Base-by-base conservation (phyloP, 306 rosid species). In the Oxytropis ochrocephala region DNA sequence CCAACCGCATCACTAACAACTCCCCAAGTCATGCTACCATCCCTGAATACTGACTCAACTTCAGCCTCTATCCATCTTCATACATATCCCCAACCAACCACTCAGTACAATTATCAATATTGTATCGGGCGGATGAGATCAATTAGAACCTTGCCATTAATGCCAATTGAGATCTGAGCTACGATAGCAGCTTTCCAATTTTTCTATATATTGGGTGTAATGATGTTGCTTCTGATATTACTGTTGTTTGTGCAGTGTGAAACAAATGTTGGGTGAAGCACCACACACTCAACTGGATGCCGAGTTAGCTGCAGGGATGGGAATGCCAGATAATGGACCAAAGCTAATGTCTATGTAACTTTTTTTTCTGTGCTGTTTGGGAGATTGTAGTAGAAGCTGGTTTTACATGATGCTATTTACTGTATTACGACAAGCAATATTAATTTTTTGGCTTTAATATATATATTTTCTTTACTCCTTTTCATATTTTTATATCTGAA, bases 221-320 rank as follows among this genome's bases (percentile, higher is more conserved):
- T 57, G 63, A 39, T 50, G n/a, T 42, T 63, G 60, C 41, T 68
- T 69, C 73, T 78, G 29, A 78, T 64, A 33, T 30, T 46, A 11
- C 3, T 44, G 58, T 69, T 63, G 35, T 43, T 30, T 82, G 73
- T 85, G 84, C 83, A 91, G 95, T 14, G 44, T 78, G 39, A 94
- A 94, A 79, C 81, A 24, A 50, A 81, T 94, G 98, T 74, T 67
- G 85, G 98, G 87, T 19, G 86, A 85, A 16, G 97, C 96, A 46
- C 98, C 98, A 6, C 98, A 94, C 60, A 86, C 90, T 7, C 98
- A 94, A 73, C 87, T 94, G 19, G 98, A 90, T 47, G 98, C 98
- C 0, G 98, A 94, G 0, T 59, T 94, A 80, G 98, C 98, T 38
- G 85, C 82, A 14, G 98, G 98, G 50, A 90, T 94, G 98, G 98